Conservation (phyloP, 805 yeast species). For the Wickerhamiella kurtzmanii region DNA sequence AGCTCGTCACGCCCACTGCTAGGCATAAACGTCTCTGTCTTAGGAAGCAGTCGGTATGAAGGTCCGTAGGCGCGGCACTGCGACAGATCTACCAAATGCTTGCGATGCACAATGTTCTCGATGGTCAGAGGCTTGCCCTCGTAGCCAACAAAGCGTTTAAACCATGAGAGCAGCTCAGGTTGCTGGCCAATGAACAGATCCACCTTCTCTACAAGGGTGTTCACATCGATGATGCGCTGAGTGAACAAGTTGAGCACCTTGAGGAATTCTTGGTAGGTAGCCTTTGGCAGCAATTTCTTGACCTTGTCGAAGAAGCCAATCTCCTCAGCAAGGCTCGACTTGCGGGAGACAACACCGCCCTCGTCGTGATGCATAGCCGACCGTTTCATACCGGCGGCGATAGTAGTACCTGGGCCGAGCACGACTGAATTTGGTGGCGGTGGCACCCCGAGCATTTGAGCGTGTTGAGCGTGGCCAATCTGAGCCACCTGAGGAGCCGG, state of each 20-base stretch:
- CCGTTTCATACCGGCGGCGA: background rate
- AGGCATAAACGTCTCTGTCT: slow-evolving; percentile 90
- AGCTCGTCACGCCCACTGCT: slow-evolving; percentile 97
- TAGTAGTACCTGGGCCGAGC: background rate
- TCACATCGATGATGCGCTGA: slow-evolving; percentile 78
- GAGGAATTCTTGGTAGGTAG: slow-evolving; percentile 80
- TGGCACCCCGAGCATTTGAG: background rate
- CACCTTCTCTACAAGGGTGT: slow-evolving; percentile 67
- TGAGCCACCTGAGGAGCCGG: slow-evolving; percentile 2
- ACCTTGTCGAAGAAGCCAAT: slow-evolving; percentile 84
- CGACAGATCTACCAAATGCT: slow-evolving; percentile 80
- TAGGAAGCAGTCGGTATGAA: slow-evolving; percentile 82
- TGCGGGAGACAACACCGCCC: background rate
- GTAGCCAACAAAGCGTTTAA: slow-evolving; percentile 79
- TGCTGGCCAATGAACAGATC: slow-evolving; percentile 75
- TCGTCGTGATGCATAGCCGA: background rate
- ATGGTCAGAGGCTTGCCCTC: slow-evolving; percentile 75
- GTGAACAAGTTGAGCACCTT: slow-evolving; percentile 78
- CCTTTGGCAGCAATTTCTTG: slow-evolving; percentile 76
- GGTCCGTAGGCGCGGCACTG: slow-evolving; percentile 93
- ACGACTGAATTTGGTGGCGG: background rate
- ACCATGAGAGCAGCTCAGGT: slow-evolving; percentile 76
- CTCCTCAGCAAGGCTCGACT: slow-evolving; percentile 53
- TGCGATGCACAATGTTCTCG: slow-evolving; percentile 75
- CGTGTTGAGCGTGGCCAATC: slow-evolving; percentile 1